phyloP scores from a whole-genome alignment of 176 grass and related monocot species.

The Oryza brachyantha region DNA sequence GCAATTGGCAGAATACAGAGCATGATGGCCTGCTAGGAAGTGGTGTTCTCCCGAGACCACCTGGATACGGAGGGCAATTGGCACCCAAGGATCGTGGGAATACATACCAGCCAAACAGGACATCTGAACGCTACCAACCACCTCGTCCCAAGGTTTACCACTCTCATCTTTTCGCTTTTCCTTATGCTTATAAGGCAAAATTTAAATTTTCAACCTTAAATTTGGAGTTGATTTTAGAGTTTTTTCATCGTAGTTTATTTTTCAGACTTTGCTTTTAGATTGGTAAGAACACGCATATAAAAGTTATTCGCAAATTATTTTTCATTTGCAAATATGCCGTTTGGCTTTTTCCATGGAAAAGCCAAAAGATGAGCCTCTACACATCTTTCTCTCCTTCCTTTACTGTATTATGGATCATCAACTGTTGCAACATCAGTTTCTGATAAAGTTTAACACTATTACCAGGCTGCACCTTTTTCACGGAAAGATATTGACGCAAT shows the following conservation, averaged over 20 bases:
- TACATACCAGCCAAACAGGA: conserved; percentile 61
- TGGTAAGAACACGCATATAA: no score
- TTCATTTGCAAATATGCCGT: no score
- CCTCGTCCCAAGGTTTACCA: conserved; percentile 88
- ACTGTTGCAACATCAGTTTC: conserved; percentile 14
- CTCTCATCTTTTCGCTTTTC: no score
- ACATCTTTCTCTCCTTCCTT: neutral
- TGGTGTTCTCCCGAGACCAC: conserved; percentile 65
- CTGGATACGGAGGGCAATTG: conserved; percentile 54
- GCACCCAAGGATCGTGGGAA: conserved; percentile 50
- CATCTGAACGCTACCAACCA: conserved; percentile 86
- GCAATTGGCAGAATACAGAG: conserved; percentile 65
- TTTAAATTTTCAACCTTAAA: no score
- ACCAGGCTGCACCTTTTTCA: conserved; percentile 58
- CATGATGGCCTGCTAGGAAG: conserved; percentile 96
- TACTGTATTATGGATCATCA: neutral
- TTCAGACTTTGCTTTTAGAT: no score
- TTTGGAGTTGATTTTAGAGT: no score
- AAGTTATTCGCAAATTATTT: no score
- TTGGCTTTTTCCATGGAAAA: no score
- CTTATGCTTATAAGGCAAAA: no score
- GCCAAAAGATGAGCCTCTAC: neutral
- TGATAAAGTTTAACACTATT: conserved; percentile 3
- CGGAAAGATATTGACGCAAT: conserved; percentile 70
- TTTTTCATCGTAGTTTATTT: no score